phyloP scores from a whole-genome alignment of 106 monocot species.

The Apostasia ramifera region DNA sequence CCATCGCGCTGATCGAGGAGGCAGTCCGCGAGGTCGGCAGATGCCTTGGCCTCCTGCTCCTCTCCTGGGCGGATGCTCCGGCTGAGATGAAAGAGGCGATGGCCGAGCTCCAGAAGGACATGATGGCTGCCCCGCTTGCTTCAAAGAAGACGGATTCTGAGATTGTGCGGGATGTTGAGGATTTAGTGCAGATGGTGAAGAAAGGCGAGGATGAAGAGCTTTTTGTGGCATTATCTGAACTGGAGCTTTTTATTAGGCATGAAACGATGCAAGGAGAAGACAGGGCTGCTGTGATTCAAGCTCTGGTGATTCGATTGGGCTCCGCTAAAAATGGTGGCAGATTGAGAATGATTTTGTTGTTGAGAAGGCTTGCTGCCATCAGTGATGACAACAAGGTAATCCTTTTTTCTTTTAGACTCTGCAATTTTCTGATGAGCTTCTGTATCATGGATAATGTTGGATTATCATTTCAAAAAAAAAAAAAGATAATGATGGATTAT shows the following conservation, averaged over 20 bases:
- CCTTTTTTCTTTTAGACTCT: neutral
- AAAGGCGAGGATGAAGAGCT: slow-evolving; percentile 42
- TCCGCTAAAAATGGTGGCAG: slow-evolving; percentile 29
- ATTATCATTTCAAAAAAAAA: too few relatives aligned
- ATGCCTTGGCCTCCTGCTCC: slow-evolving; percentile 24
- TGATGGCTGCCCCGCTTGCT: slow-evolving; percentile 15
- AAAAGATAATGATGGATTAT: too few relatives aligned
- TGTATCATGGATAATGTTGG: too few relatives aligned
- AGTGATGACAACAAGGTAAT: slow-evolving; percentile 53
- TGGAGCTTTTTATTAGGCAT: slow-evolving; percentile 24
- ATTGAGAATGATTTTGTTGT: slow-evolving; percentile 32
- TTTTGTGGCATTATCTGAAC: slow-evolving; percentile 28
- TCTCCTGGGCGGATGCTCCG: slow-evolving; percentile 27
- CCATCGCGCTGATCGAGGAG: slow-evolving; percentile 6
- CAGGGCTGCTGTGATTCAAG: slow-evolving; percentile 21
- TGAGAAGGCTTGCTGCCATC: slow-evolving; percentile 36
- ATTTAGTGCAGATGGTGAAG: slow-evolving; percentile 46
- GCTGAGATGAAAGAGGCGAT: slow-evolving; percentile 11
- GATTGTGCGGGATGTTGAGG: slow-evolving; percentile 7
- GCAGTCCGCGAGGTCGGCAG: slow-evolving; percentile 25
- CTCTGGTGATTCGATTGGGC: slow-evolving; percentile 31
- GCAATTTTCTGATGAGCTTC: too few relatives aligned
- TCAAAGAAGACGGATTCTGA: neutral
- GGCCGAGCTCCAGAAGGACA: slow-evolving; percentile 18
- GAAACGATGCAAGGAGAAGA: slow-evolving; percentile 25